Conservation (phyloP, 2,329 filamentous ascomycete species). For the Zymoseptoria tritici region DNA sequence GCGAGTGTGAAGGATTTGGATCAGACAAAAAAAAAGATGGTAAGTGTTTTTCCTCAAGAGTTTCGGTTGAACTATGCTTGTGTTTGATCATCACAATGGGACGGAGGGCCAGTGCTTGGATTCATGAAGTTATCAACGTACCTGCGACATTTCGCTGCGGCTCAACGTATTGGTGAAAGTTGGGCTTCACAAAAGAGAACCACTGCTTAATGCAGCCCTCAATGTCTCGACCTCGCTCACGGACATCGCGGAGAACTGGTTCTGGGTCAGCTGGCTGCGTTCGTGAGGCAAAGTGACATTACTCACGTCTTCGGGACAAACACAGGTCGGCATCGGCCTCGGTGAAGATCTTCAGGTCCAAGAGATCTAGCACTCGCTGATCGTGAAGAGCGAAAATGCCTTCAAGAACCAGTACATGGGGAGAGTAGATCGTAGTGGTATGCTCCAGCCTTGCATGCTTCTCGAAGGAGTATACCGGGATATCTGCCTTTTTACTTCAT, state of each 20-base stretch:
- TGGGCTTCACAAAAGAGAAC: conserved; percentile 94
- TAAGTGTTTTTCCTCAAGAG: conserved; percentile 30
- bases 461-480: conserved; percentile 91
- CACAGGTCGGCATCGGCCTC: conserved; percentile 95
- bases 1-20: conserved; percentile 2
- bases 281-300: conserved; percentile 55
- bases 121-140: conserved; percentile 33
- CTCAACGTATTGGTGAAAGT: conserved; percentile 88
- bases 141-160: conserved; percentile 81
- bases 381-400: conserved; percentile 95
- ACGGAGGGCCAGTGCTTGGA: neutral
- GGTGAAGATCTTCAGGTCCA: conserved; percentile 97
- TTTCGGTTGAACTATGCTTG: conserved; percentile 37
- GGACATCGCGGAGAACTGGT: conserved; percentile 75
- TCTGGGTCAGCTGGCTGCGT: conserved; percentile 37
- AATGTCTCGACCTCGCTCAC: conserved; percentile 80
- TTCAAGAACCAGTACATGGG: conserved; percentile 89
- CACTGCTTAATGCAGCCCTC: conserved; percentile 97
- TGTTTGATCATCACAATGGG: conserved; percentile 30
- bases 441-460: conserved; percentile 74
- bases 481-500: conserved; percentile 73
- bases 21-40: conserved; percentile 34
- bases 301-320: conserved; percentile 73
- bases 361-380: conserved; percentile 69
- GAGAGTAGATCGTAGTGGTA: conserved; percentile 88